Conservation (phyloP, 2,329 filamentous ascomycete genomes). For the Pestalotiopsis sp. region DNA sequence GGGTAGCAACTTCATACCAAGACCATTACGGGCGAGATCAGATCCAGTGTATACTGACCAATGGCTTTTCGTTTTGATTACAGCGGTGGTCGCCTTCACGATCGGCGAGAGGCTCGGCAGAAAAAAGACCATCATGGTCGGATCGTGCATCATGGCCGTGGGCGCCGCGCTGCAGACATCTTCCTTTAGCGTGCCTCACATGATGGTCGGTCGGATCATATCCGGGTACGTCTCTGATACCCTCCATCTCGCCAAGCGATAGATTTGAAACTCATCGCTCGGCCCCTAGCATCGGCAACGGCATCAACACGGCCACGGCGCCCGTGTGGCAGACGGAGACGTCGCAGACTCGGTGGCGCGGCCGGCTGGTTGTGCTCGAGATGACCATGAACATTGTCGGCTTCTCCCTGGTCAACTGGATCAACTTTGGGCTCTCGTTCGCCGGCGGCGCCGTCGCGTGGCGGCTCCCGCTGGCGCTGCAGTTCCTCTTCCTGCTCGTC, state of each 20-base stretch:
- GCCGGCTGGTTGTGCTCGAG: conserved; percentile 26
- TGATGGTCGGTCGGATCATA: conserved; percentile 20
- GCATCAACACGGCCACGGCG: conserved; percentile 23
- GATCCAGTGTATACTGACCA: background rate
- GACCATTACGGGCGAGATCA: background rate
- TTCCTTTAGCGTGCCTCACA: conserved; percentile 19
- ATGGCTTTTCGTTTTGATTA: background rate
- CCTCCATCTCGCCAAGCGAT: background rate
- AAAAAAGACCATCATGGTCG: conserved; percentile 22
- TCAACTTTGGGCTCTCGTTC: conserved; percentile 32
- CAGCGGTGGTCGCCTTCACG: background rate
- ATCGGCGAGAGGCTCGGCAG: conserved; percentile 24
- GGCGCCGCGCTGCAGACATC: conserved; percentile 19
- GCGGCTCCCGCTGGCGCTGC: conserved; percentile 42
- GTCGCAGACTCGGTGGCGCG: conserved; percentile 23
- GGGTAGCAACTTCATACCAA: conserved; percentile 14
- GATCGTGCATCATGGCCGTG: conserved; percentile 21
- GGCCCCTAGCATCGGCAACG: conserved; percentile 14
- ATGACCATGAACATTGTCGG: conserved; percentile 36
- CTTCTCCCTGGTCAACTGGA: conserved; percentile 35
- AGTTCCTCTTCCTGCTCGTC: conserved; percentile 32
- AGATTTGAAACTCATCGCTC: too few relatives aligned
- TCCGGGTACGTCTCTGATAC: conserved; percentile 8
- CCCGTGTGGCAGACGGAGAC: conserved; percentile 22
- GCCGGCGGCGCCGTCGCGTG: conserved; percentile 32